Conservation (phyloP, 2,329 filamentous ascomycete species). For the Colletotrichum sp. region DNA sequence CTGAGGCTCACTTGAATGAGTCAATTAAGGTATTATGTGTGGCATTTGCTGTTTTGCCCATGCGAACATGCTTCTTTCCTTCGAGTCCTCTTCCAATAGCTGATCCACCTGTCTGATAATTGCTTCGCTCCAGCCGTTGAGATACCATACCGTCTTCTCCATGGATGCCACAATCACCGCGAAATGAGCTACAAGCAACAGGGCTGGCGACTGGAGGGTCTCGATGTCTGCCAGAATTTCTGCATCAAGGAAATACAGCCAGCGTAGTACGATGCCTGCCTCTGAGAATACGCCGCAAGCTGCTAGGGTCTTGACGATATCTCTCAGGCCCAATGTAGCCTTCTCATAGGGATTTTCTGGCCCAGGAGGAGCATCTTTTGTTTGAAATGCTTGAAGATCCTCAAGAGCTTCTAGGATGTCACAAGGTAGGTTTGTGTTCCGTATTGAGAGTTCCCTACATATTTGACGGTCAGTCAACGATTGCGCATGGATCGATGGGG, state of each 20-base stretch:
- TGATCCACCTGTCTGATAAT: not conserved
- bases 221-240: not conserved
- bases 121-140: not conserved
- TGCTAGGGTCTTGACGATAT: not conserved
- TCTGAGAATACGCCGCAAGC: not conserved
- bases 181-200: not conserved
- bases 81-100: not conserved
- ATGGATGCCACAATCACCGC: not conserved
- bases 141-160: not conserved
- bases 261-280: not conserved
- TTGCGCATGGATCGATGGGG: rapidly evolving
- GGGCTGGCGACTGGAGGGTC: rapidly evolving
- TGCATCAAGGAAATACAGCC: not conserved
- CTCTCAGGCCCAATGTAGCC: not conserved
- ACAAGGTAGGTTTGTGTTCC: not conserved
- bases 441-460: not conserved
- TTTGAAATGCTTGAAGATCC: not conserved
- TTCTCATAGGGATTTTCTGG: rapidly evolving
- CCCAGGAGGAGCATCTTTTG: rapidly evolving
- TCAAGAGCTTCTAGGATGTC: not conserved
- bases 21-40: rapidly evolving
- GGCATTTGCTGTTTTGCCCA: not conserved
- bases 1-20: rapidly evolving
- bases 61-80: not conserved
- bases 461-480: rapidly evolving